These are phyloP conservation scores for Darksidea phi DNA, from an alignment of 495 filamentous ascomycete genomes.

Conservation along the genomic window DNA sequence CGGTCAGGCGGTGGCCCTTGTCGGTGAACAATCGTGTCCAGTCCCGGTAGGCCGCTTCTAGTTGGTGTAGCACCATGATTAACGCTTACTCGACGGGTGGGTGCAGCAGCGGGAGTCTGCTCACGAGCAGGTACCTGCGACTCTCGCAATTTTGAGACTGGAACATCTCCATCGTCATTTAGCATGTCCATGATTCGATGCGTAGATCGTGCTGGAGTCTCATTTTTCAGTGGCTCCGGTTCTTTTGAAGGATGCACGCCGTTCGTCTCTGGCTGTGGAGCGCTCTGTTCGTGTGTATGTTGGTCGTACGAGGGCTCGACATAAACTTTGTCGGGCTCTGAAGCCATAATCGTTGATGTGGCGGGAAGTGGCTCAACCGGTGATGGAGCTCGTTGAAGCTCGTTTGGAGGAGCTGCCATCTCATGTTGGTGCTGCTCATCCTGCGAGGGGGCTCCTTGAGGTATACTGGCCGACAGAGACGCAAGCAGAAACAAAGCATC, in stretches of 20 bases:
- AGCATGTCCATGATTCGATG: conserved; percentile 31
- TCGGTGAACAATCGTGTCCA: background rate
- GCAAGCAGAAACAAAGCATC: conserved; percentile 30
- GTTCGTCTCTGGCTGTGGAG: conserved; percentile 1
- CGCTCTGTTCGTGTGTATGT: background rate
- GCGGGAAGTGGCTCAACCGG: conserved; percentile 11
- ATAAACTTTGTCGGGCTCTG: conserved; percentile 14
- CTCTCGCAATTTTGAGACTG: conserved; percentile 8
- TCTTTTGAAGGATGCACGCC: background rate
- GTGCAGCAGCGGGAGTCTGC: background rate
- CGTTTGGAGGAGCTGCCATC: background rate
- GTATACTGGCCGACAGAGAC: conserved; percentile 15
- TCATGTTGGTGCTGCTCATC: background rate
- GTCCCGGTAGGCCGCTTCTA: background rate
- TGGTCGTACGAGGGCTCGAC: background rate
- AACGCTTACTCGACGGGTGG: background rate
- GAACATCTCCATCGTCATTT: conserved; percentile 25
- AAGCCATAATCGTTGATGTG: conserved; percentile 23
- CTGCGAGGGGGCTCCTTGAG: conserved; percentile 3
- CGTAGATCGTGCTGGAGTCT: conserved; percentile 18
- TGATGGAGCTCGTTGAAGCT: background rate
- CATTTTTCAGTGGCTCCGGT: conserved; percentile 7
- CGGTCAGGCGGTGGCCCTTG: background rate
- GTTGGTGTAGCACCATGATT: background rate
- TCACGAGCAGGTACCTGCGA: background rate